A percentile compares a stretch with the other conserved stretches of the same genome.
Evolutionary conservation across 371 early-diverging fungal species (phyloP).

Genomic region (Mucor velutinosus): DNA sequence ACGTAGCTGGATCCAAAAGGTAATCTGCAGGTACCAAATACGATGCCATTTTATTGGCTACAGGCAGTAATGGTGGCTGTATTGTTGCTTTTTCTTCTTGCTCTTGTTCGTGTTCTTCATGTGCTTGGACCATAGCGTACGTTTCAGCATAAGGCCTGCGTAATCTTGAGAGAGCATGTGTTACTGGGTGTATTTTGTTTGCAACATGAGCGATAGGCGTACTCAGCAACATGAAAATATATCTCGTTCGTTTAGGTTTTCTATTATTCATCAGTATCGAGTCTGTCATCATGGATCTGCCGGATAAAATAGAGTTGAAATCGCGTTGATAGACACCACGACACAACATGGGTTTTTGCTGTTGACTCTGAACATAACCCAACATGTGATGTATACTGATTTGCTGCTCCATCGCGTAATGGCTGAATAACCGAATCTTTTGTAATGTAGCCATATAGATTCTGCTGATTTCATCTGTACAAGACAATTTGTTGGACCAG

Average conservation of each 20-base stretch:
- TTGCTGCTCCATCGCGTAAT: slow-evolving; percentile 19
- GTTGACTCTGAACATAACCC: not conserved
- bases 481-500: not conserved
- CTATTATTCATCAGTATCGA: slow-evolving; percentile 6
- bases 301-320: slow-evolving; percentile 6
- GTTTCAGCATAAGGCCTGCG: slow-evolving; percentile 29
- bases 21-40: slow-evolving; percentile 16
- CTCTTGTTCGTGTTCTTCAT: not conserved
- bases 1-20: slow-evolving; percentile 19
- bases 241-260: slow-evolving; percentile 18
- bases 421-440: slow-evolving; percentile 4
- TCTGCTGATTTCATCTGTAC: not conserved
- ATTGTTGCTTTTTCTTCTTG: not conserved
- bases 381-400: slow-evolving; percentile 4
- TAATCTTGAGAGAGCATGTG: slow-evolving; percentile 13
- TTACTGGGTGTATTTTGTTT: slow-evolving; percentile 26
- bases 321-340: slow-evolving; percentile 6
- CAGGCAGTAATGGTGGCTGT: not conserved
- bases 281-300: not conserved
- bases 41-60: not conserved
- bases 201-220: slow-evolving; percentile 20
- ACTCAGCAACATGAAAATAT: slow-evolving; percentile 32
- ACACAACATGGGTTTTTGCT: not conserved
- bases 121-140: not conserved
- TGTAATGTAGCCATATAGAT: slow-evolving; percentile 12